A percentile compares a stretch with the other conserved stretches of the same genome.
These are phyloP conservation scores for Phlyctochytrium planicorne DNA, from an alignment of 192 early-diverging fungal species.

Conservation along the genomic window DNA sequence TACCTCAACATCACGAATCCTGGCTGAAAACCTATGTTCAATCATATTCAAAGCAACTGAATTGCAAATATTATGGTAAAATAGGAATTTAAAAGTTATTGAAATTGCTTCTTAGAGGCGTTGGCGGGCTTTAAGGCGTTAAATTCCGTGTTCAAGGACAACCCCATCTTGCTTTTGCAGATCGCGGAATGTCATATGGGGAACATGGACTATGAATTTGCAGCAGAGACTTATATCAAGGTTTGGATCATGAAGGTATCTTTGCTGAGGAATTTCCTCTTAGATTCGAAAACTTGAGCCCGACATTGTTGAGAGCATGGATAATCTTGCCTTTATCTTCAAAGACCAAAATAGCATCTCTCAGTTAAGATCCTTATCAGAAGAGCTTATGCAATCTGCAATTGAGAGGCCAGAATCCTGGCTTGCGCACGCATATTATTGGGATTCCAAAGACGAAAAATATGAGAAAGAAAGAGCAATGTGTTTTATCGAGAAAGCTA, in stretches of 20 bases:
- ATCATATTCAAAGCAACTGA: not conserved
- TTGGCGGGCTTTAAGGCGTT: not conserved
- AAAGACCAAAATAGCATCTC: not conserved
- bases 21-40: not conserved
- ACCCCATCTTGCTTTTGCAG: not conserved
- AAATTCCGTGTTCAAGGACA: not conserved
- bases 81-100: not conserved
- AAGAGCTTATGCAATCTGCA: not conserved
- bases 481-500: conserved; percentile 8
- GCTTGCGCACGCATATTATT: conserved; percentile 16
- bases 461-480: conserved; percentile 11
- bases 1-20: not conserved
- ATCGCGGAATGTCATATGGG: conserved; percentile 14
- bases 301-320: conserved; percentile 12
- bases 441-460: conserved; percentile 14
- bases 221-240: not conserved
- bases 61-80: not conserved
- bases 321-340: conserved; percentile 12
- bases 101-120: not conserved
- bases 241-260: not conserved
- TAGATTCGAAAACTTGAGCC: conserved; percentile 20
- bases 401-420: conserved; percentile 12
- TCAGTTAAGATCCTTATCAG: conserved; percentile 7
- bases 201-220: not conserved
- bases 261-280: not conserved